Evolutionary conservation across 2,329 filamentous ascomycete species (phyloP), one percentile per base, ranked within the genome.

Genomic region (Fusarium buxicola): DNA sequence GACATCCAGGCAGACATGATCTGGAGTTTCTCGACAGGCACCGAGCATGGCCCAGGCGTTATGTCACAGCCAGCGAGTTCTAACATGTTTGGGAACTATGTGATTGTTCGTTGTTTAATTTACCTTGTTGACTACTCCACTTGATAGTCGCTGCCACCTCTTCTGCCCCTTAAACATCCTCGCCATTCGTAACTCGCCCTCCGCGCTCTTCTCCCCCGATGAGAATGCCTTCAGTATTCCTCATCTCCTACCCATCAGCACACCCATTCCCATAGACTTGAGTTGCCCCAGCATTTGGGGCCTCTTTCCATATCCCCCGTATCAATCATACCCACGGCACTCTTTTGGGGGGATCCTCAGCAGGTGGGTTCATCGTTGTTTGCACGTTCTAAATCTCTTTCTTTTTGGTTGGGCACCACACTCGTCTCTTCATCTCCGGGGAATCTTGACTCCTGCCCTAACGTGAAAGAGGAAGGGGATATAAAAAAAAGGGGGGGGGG

Each of bases 371-470:
- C 65, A 66, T 69, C 64, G 60, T 71, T 69, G 68, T 68, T 69
- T 71, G 69, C 69, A 71, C 63, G 60, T 60, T 71, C 69, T 71
- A 71, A 67, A 34, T 56, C 55, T 71, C 66, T 71, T 71, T 71
- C 66, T 71, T 69, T 70, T 69, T 53, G 56, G 51, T 61, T 55
- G 66, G 69, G 65, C 68, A 60, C 63, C 60, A 68, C 66, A 62
- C 61, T 61, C 58, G 30, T 58, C 63, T 71, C 65, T 58, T 67
- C 55, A 34, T 68, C 64, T 66, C 68, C 58, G 68, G 68, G 68
- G 66, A 70, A 68, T 70, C 62, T 70, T 64, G 52, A 67, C 66
- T 66, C 58, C 66, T 64, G 68, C 66, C 66, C 59, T 68, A 49
- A 57, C 55, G 58, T 63, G 63, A 69, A 70, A 58, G 57, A 65